Evolutionary conservation across 2,329 filamentous ascomycete species (phyloP), one percentile per base, ranked within the genome.

Genomic region (Trichoderma aggressivum): DNA sequence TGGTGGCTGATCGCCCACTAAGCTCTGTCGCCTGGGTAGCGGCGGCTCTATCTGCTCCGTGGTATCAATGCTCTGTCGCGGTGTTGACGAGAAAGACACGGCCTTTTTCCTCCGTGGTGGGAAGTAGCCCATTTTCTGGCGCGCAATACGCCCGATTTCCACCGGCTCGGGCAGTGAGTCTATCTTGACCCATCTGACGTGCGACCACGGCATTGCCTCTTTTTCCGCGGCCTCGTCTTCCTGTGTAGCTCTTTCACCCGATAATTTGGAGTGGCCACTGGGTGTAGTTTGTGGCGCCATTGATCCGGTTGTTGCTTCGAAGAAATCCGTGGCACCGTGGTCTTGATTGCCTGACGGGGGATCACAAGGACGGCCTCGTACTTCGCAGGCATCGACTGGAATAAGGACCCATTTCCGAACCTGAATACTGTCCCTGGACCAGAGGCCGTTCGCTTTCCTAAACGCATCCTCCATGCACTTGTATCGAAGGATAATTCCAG

Each of bases 351-450:
- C 81, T 7, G 14, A 11, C 5, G 88, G 88, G 3, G 85, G 80
- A n/a, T 88, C 85, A 76, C 88, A 90, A 18, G 87, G 87, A 64
- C 90, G 87, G 34, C 95, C 94, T 78, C 94, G 96, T 55, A 94
- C 86, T 55, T 92, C 90, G 80, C 95, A 98, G 53, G 93, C 92
- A 79, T 97, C 94, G 5, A 98, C 93, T 0, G 96, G 96, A 66
- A 99, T 84, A 10, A 94, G 87, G 18, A 99, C 86, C 74, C 89
- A 91, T 77, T 93, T 93, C 72, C 94, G 90, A 61, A 90, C 89
- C 79, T 98, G 95, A 43, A 98, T 91, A 73, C 90, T 94, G 78
- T 98, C 96, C 74, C 94, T 93, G 7, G 94, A 93, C 96, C 96
- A 99, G 77, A 99, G 90, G 12, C 96, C 90, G 79, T 99, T 99